These are phyloP conservation scores for Colletotrichum aenigma DNA, from an alignment of 2,329 filamentous ascomycete genomes.

Conservation along the genomic window DNA sequence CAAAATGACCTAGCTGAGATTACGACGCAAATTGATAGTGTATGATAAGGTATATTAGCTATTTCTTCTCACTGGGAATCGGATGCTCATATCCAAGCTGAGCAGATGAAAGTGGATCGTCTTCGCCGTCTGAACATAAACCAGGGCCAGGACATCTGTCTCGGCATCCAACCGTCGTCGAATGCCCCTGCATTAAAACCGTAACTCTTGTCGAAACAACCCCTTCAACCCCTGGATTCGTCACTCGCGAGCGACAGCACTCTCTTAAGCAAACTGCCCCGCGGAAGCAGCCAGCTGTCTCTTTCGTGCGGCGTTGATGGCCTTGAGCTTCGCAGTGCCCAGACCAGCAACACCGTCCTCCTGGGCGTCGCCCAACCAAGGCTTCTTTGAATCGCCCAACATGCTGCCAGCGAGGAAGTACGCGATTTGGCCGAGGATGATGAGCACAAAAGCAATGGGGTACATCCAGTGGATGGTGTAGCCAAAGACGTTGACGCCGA, in stretches of 20 bases:
- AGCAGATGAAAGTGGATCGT: neutral
- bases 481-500: conserved; percentile 86
- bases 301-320: conserved; percentile 61
- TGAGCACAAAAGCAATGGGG: conserved; percentile 92
- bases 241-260: neutral
- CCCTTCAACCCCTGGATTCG: neutral
- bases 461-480: conserved; percentile 87
- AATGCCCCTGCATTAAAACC: neutral
- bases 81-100: neutral
- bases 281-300: conserved; percentile 26
- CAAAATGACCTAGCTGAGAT: neutral
- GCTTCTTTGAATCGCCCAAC: conserved; percentile 89
- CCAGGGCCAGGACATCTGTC: neutral
- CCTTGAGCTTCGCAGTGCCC: conserved; percentile 84
- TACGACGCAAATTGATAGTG: neutral
- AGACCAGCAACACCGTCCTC: conserved; percentile 79
- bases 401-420: conserved; percentile 88
- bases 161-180: neutral
- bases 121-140: neutral
- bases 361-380: conserved; percentile 90
- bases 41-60: neutral
- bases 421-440: conserved; percentile 81
- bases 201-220: neutral
- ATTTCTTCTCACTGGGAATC: neutral
- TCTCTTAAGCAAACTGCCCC: neutral